phyloP scores from a whole-genome alignment of 2,329 filamentous ascomycete species.

The Daldinia eschscholtzii region DNA sequence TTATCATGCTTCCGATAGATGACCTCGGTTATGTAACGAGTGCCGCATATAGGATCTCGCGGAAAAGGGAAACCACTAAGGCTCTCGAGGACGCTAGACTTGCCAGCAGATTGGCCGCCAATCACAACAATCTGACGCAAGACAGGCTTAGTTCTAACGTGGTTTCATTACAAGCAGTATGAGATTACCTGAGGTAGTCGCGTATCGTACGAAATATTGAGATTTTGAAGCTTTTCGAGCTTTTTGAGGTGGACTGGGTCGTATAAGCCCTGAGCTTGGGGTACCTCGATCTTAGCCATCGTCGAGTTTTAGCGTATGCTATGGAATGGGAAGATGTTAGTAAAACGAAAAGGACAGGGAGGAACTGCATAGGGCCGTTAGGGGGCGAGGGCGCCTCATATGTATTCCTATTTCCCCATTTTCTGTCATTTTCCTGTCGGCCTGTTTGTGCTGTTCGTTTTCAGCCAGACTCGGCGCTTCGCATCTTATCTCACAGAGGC shows the following conservation, averaged over 20 bases:
- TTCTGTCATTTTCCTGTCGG: not conserved
- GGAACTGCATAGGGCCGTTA: not conserved
- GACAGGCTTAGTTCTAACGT: not conserved
- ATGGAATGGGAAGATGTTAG: not conserved
- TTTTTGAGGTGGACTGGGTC: not conserved
- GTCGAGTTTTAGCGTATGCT: not conserved
- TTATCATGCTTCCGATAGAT: constrained; percentile 12
- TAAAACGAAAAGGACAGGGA: not conserved
- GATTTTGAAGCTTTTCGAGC: not conserved
- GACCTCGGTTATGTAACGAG: constrained; percentile 49
- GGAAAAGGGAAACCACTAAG: constrained; percentile 50
- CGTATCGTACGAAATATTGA: not conserved
- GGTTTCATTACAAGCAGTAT: not conserved
- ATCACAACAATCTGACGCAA: constrained; percentile 75
- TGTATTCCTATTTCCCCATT: not conserved
- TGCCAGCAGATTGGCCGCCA: constrained; percentile 80
- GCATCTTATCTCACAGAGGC: no score
- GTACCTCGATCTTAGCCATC: not conserved
- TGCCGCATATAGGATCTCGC: constrained; percentile 43
- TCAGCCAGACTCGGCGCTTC: not conserved
- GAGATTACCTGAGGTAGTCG: not conserved
- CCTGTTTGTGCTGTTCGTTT: not conserved
- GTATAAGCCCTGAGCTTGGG: not conserved
- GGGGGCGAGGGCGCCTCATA: not conserved
- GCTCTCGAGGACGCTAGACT: constrained; percentile 78